These are phyloP conservation scores for Meyerozyma smithsonii DNA, from an alignment of 1,139 yeast species.

Conservation along the genomic window DNA sequence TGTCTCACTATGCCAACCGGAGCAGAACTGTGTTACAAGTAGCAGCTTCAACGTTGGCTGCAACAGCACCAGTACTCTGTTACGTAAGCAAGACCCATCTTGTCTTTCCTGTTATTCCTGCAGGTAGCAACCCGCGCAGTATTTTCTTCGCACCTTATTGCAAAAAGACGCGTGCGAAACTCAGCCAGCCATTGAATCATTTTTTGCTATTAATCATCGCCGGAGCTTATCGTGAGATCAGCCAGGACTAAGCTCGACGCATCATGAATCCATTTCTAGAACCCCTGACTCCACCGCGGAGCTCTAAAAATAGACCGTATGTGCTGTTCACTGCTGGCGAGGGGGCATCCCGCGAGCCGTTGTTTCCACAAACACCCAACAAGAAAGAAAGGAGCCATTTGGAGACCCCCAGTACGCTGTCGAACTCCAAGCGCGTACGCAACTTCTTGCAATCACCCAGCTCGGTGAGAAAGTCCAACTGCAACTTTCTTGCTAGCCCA, in stretches of 20 bases:
- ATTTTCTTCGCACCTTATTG: neutral
- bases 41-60: too few relatives aligned
- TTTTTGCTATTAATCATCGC: too few relatives aligned
- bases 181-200: constrained; percentile 2
- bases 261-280: constrained; percentile 3
- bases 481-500: neutral
- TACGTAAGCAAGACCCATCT: too few relatives aligned
- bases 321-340: neutral
- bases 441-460: neutral
- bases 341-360: neutral
- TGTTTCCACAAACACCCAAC: constrained; percentile 1
- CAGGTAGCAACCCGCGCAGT: too few relatives aligned
- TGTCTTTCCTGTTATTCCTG: too few relatives aligned
- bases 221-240: too few relatives aligned
- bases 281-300: constrained; percentile 2
- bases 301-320: neutral
- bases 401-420: neutral
- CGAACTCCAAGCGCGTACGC: neutral
- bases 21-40: too few relatives aligned
- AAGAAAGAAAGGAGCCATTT: neutral
- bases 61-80: too few relatives aligned
- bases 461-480: neutral
- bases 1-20: too few relatives aligned
- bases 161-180: constrained; percentile 2
- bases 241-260: too few relatives aligned